phyloP scores from a whole-genome alignment of 2,329 filamentous ascomycete species.

The Tolypocladium sp. region DNA sequence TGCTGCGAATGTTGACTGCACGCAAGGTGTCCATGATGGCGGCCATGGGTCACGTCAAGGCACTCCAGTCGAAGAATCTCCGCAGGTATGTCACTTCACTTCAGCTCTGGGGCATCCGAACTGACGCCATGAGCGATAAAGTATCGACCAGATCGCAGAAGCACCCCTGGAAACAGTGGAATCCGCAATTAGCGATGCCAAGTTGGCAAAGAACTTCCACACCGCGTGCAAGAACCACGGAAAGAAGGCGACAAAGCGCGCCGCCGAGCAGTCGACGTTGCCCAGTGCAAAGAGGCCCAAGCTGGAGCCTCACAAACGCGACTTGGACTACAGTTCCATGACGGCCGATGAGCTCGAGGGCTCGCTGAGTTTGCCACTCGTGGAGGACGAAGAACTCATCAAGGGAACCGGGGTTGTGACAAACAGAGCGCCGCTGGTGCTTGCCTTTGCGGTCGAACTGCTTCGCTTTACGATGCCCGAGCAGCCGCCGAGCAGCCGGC shows the following conservation, averaged over 20 bases:
- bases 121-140: constrained; percentile 13
- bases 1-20: constrained; percentile 49
- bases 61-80: constrained; percentile 44
- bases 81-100: constrained; percentile 34
- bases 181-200: constrained; percentile 35
- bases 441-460: constrained; percentile 69
- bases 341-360: constrained; percentile 52
- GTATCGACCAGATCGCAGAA: constrained; percentile 46
- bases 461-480: constrained; percentile 76
- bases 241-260: constrained; percentile 28
- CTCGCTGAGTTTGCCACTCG: constrained; percentile 50
- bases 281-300: constrained; percentile 20
- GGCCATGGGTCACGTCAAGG: constrained; percentile 49
- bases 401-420: constrained; percentile 52
- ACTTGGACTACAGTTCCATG: constrained; percentile 29
- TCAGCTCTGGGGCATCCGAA: no score
- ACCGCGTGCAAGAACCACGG: constrained; percentile 44
- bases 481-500: constrained; percentile 72
- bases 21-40: constrained; percentile 51
- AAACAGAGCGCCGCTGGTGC: constrained; percentile 72
- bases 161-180: constrained; percentile 34
- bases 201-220: constrained; percentile 40
- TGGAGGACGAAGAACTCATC: constrained; percentile 50
- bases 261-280: constrained; percentile 10
- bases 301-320: constrained; percentile 21